Conservation (phyloP, 495 filamentous ascomycete species). For the Hypoxylon crocopeplum region DNA sequence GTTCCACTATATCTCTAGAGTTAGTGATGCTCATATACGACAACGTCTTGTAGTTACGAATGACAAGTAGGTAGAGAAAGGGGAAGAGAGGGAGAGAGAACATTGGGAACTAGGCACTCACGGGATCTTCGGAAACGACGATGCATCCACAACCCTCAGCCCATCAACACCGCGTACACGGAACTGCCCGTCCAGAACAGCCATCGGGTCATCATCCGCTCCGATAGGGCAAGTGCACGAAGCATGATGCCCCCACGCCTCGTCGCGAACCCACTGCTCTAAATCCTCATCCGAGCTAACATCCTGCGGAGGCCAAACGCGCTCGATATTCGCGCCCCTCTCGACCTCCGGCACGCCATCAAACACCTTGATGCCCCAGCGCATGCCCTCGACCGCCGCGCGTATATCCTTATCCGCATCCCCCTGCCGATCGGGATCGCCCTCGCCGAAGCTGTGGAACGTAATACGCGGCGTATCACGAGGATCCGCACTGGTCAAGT, state of each 20-base stretch:
- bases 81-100: background rate
- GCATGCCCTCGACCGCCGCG: slow-evolving; percentile 53
- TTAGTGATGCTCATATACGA: too few relatives aligned
- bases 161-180: slow-evolving; percentile 62
- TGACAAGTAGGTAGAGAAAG: too few relatives aligned
- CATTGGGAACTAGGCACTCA: slow-evolving; percentile 6
- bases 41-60: too few relatives aligned
- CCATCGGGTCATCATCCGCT: slow-evolving; percentile 58
- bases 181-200: slow-evolving; percentile 65
- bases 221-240: slow-evolving; percentile 66
- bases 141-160: slow-evolving; percentile 68
- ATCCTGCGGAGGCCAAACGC: slow-evolving; percentile 56
- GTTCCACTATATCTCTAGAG: too few relatives aligned
- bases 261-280: slow-evolving; percentile 56
- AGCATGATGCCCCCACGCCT: slow-evolving; percentile 67
- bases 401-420: slow-evolving; percentile 45
- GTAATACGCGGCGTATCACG: slow-evolving; percentile 60
- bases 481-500: slow-evolving; percentile 57
- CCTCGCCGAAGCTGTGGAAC: slow-evolving; percentile 63
- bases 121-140: slow-evolving; percentile 59
- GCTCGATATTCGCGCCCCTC: slow-evolving; percentile 49
- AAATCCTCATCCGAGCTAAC: slow-evolving; percentile 49
- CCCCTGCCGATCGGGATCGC: slow-evolving; percentile 1
- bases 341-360: slow-evolving; percentile 56
- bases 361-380: slow-evolving; percentile 44